These are phyloP conservation scores for Quercus parvula DNA, from an alignment of 306 rosid species.

Conservation along the genomic window DNA sequence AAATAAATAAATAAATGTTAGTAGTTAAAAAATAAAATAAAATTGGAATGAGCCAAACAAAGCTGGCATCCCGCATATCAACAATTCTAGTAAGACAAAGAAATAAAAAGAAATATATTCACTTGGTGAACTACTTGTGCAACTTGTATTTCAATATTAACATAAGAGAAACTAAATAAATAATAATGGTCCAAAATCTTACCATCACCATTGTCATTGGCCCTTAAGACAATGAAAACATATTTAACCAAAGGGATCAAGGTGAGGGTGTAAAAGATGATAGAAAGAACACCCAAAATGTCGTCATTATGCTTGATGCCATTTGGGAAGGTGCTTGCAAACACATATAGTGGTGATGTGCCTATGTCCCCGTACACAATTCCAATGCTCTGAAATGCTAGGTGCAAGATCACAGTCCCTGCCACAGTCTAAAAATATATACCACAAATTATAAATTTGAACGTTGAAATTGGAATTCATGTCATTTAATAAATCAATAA, in stretches of 20 bases:
- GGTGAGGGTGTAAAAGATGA: slow-evolving; percentile 62
- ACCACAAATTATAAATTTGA: neutral
- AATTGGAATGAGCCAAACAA: too few relatives aligned
- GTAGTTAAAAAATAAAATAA: too few relatives aligned
- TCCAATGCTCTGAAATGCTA: slow-evolving; percentile 78
- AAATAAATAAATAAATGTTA: too few relatives aligned
- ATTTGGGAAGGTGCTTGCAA: slow-evolving; percentile 34
- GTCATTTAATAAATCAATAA: too few relatives aligned
- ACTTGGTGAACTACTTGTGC: too few relatives aligned
- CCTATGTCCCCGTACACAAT: slow-evolving; percentile 75
- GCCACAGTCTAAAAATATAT: slow-evolving; percentile 21
- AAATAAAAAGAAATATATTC: too few relatives aligned
- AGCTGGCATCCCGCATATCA: too few relatives aligned
- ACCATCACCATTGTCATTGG: slow-evolving; percentile 75
- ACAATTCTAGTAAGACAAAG: too few relatives aligned
- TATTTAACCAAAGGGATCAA: slow-evolving; percentile 58
- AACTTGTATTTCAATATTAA: neutral
- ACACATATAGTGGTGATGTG: slow-evolving; percentile 68
- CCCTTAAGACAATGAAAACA: slow-evolving; percentile 48
- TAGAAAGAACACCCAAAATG: slow-evolving; percentile 59
- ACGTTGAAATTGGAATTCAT: too few relatives aligned
- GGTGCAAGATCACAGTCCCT: slow-evolving; percentile 42
- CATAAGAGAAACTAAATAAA: neutral
- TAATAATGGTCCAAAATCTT: neutral
- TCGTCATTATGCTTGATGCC: slow-evolving; percentile 57